A percentile compares a stretch with the other conserved stretches of the same genome.
phyloP scores from a whole-genome alignment of 441 rosid genomes.

The Pelargonium citronellum region DNA sequence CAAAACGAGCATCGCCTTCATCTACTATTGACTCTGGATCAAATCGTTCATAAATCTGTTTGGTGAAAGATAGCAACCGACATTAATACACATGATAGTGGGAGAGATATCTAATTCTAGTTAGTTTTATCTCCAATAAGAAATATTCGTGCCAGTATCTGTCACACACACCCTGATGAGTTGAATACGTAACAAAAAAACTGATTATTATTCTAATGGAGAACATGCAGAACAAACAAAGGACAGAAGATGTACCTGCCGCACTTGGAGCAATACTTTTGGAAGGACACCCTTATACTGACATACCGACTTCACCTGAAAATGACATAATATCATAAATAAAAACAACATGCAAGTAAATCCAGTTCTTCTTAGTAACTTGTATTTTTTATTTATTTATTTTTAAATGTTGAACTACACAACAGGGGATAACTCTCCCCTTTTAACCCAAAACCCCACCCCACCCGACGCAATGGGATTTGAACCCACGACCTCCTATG shows the following conservation, averaged over 20 bases:
- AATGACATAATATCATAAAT: constrained; percentile 5
- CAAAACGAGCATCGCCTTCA: constrained; percentile 75
- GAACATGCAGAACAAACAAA: constrained; percentile 5
- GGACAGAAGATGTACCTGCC: constrained; percentile 48
- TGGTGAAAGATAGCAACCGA: background rate
- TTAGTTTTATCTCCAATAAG: background rate
- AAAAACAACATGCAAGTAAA: constrained; percentile 10
- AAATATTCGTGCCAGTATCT: background rate
- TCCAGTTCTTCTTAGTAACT: background rate
- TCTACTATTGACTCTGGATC: constrained; percentile 47
- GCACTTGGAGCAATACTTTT: constrained; percentile 71
- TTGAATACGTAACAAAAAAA: background rate
- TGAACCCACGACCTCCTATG: too few species aligned
- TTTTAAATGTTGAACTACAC: too few species aligned
- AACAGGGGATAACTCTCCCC: too few species aligned
- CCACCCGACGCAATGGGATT: too few species aligned
- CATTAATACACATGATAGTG: background rate
- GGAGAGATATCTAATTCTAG: background rate
- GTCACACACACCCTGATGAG: background rate
- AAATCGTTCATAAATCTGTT: constrained; percentile 83
- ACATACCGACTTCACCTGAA: constrained; percentile 59
- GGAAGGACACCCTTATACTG: constrained; percentile 78
- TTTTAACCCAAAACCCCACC: too few species aligned
- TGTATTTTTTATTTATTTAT: too few species aligned
- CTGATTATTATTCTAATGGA: background rate